Base-by-base conservation (phyloP, 2,329 filamentous ascomycete genomes). In the Ophiostoma perfectum region DNA sequence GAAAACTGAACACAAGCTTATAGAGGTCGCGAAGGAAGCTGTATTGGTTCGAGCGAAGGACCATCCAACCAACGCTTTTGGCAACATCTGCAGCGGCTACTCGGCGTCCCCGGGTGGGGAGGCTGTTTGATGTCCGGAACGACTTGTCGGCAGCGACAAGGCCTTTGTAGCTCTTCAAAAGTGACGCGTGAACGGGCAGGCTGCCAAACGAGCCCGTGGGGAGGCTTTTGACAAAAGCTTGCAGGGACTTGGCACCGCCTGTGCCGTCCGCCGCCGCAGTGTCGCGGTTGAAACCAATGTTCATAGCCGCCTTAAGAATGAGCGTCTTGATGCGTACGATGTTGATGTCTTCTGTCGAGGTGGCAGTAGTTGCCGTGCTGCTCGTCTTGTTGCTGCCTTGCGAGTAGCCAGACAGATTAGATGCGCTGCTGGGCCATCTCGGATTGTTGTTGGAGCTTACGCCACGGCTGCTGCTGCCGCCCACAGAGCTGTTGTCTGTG, bases 261-360 rank as follows among this genome's bases (percentile, higher is more conserved):
- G 78, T 81, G 7, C 78, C 77, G 44, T 80, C 79, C 8, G 80
- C 77, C 11, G 78, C 75, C 12, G 82, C 80, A 2, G 80, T 75
- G 27, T 86, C 83, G 8, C 91, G 89, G 70, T 86, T 84, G 78
- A 90, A 97, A 11, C 93, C 93, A 3, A 90, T 86, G 75, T 94
- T 93, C 80, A 94, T 88, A 38, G 93, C 93, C 0, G 93, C 92
- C 76, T 93, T 93, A 55, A 96, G 81, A 44, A 96, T 88, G 9
- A 97, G 83, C 14, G 89, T 83, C 78, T 93, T 95, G 62, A 96
- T 83, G 12, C 91, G 87, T 11, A 87, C 85, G 47, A 96, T 83
- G 73, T 95, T 92, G 16, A 87, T 81, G 73, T 96, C 92, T 77
- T 96, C 92, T 2, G 83, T 81, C 4, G 84, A 79, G 1, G 88